These are phyloP conservation scores for Candida ponderosae DNA, from an alignment of 805 yeast species.

Conservation along the genomic window DNA sequence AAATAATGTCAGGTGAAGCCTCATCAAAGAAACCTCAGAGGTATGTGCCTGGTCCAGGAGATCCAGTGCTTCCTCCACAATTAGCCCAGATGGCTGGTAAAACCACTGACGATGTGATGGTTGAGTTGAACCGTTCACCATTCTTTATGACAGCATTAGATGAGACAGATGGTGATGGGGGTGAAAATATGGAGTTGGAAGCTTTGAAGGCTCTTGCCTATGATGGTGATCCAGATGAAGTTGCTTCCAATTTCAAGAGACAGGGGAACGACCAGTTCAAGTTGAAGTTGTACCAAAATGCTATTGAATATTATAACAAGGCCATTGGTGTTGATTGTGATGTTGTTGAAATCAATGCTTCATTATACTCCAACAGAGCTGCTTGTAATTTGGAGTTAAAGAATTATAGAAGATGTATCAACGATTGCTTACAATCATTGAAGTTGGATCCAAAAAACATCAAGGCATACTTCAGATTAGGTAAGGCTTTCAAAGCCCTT, in stretches of 20 bases:
- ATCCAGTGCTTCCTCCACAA: slow-evolving; percentile 79
- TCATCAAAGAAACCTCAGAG: slow-evolving; percentile 24
- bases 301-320: slow-evolving; percentile 70
- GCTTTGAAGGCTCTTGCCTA: slow-evolving; percentile 88
- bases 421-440: slow-evolving; percentile 74
- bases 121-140: slow-evolving; percentile 77
- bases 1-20: slow-evolving; percentile 4
- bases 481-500: slow-evolving; percentile 67
- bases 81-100: slow-evolving; percentile 54
- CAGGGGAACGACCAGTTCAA: slow-evolving; percentile 90
- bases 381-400: slow-evolving; percentile 83
- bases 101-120: slow-evolving; percentile 66
- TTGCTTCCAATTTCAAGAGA: slow-evolving; percentile 80
- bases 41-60: slow-evolving; percentile 43
- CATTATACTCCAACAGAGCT: slow-evolving; percentile 75
- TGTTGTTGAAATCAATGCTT: slow-evolving; percentile 44
- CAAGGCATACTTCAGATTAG: slow-evolving; percentile 83
- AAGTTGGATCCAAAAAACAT: slow-evolving; percentile 56
- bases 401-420: slow-evolving; percentile 80
- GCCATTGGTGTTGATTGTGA: slow-evolving; percentile 69
- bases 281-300: slow-evolving; percentile 62
- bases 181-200: slow-evolving; percentile 67
- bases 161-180: slow-evolving; percentile 69
- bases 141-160: slow-evolving; percentile 89
- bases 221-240: slow-evolving; percentile 92